Percentiles rank a stretch among this genome's conserved stretches.
Conservation (phyloP, 805 yeast genomes). For the Osmozyma mogii region DNA sequence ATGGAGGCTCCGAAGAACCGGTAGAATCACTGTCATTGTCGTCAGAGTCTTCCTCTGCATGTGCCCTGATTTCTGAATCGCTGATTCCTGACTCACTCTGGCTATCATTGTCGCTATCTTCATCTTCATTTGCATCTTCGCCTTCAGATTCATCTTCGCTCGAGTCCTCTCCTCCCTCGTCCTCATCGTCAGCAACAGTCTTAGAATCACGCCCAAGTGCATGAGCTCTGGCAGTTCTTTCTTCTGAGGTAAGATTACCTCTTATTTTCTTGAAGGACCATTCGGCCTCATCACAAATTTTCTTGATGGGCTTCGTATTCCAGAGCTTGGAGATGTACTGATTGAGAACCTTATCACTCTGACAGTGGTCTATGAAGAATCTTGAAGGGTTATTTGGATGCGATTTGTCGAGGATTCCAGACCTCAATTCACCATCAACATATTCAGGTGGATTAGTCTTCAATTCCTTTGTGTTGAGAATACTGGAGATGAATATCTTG, state of each 20-base stretch:
- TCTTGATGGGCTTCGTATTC: slow-evolving; percentile 36
- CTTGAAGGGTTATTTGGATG: slow-evolving; percentile 37
- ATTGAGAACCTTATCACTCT: slow-evolving; percentile 33
- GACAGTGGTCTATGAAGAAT: slow-evolving; percentile 36
- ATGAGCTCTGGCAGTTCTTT: slow-evolving; percentile 20
- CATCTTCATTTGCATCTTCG: slow-evolving; percentile 39
- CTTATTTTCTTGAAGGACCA: slow-evolving; percentile 41
- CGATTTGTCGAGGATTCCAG: slow-evolving; percentile 20
- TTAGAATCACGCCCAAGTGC: slow-evolving; percentile 14
- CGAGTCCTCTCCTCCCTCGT: slow-evolving; percentile 11
- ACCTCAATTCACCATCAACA: slow-evolving; percentile 20
- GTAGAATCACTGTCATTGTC: too few relatives aligned
- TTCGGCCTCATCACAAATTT: slow-evolving; percentile 28
- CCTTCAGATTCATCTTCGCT: slow-evolving; percentile 5
- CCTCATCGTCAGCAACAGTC: slow-evolving; percentile 9
- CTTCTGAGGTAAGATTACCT: slow-evolving; percentile 35
- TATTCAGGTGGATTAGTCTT: slow-evolving; percentile 27
- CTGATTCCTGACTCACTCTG: slow-evolving; percentile 13
- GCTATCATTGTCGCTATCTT: slow-evolving; percentile 7
- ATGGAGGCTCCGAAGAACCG: too few relatives aligned
- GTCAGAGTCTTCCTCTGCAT: slow-evolving; percentile 34
- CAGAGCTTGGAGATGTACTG: slow-evolving; percentile 40
- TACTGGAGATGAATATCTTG: slow-evolving; percentile 19
- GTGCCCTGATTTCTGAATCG: too few relatives aligned
- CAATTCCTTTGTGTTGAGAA: slow-evolving; percentile 23